Evolutionary conservation across 345 rosid genomes (phyloP).

Genomic region (Aquilaria malaccensis): DNA sequence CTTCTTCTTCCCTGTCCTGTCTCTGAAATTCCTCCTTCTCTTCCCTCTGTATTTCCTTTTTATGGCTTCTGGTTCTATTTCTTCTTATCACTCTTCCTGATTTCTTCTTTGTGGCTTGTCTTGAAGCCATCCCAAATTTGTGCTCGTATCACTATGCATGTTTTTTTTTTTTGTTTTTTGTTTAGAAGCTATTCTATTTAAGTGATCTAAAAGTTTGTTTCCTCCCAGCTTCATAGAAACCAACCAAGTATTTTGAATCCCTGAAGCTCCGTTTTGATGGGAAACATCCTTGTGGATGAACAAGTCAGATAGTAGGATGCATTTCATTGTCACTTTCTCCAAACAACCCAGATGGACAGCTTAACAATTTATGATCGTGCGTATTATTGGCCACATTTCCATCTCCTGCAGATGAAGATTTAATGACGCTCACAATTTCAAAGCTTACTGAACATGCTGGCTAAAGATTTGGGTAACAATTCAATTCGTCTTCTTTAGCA

Average conservation of each 20-base stretch:
- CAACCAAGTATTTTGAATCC: slow-evolving; percentile 39
- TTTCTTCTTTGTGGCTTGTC: too few species aligned
- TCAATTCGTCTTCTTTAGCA: not conserved
- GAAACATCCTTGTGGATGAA: slow-evolving; percentile 32
- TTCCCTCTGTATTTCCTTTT: too few species aligned
- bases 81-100: too few species aligned
- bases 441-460: slow-evolving; percentile 81
- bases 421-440: slow-evolving; percentile 48
- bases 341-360: slow-evolving; percentile 62
- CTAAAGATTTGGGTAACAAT: slow-evolving; percentile 48
- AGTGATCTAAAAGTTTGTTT: not conserved
- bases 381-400: slow-evolving; percentile 72
- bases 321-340: slow-evolving; percentile 58
- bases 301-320: slow-evolving; percentile 8
- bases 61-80: too few species aligned
- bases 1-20: too few species aligned
- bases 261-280: slow-evolving; percentile 33
- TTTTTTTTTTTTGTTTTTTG: too few species aligned
- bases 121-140: too few species aligned
- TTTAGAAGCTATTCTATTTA: not conserved
- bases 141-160: too few species aligned
- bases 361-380: slow-evolving; percentile 50
- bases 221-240: slow-evolving; percentile 31
- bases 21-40: too few species aligned
- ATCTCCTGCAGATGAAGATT: slow-evolving; percentile 34